Base-by-base conservation (phyloP, 495 filamentous ascomycete genomes). In the Jackrogersella multiformis region DNA sequence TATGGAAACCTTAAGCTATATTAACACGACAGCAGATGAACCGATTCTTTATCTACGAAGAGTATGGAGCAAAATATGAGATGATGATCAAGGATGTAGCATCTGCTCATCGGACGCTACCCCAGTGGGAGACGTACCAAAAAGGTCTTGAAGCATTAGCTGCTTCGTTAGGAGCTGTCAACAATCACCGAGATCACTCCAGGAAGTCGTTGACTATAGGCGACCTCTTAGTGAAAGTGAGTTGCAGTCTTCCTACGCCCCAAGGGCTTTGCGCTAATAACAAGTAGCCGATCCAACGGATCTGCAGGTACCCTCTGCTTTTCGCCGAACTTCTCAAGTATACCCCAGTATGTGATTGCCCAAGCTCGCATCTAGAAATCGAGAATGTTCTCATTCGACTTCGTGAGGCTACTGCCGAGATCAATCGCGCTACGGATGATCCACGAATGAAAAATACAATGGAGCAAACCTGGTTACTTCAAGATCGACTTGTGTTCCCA, bases 271-370 rank as follows among this genome's bases (percentile, higher is more conserved):
- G 41, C n/a, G n/a, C 74, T 77, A 38, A 78, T 67, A 21, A 1
- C 16, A 35, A 21, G 28, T 69, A 97, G 95, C 95, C 95, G 0
- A 92, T 97, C 56, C 95, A 99, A 80, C 85, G 95, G 32, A 85
- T 98, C 12, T 96, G 92, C 83, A 93, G 90, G 79, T 99, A 99
- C 77, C 91, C 92, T 8, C 83, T 99, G 32, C 81, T 99, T 18
- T 92, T 98, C 53, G 82, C 87, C 4, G 92, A 97, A 59, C 80
- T 99, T 35, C 81, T 92, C 57, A 92, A 89, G 67, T 81, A 90
- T 64, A 97, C 93, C 0, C 90, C 91, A 12, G 90, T 91, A 5
- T 87, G 86, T 61, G 94, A 97, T 69, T 94, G 92, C 71, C 92
- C 91, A 12, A 85, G 86, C 49, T 88, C 91, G 8, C 88, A 96